Evolutionary conservation across 805 yeast genomes (phyloP).

Genomic region (Candida nanaspora): DNA sequence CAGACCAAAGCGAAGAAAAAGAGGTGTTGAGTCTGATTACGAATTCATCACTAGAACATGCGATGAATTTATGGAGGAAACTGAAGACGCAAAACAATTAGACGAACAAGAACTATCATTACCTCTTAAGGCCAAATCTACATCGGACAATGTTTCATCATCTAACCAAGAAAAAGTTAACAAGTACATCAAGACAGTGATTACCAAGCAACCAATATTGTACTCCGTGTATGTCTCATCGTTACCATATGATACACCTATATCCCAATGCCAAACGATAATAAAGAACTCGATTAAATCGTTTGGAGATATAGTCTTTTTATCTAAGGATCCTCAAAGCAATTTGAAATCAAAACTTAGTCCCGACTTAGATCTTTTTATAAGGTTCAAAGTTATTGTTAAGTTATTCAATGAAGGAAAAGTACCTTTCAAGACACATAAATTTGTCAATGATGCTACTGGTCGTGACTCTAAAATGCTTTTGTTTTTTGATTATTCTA

Average conservation of each 20-base stretch:
- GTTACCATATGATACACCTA: slow-evolving; percentile 21
- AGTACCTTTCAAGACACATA: slow-evolving; percentile 20
- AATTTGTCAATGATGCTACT: slow-evolving; percentile 21
- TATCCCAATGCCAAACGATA: slow-evolving; percentile 14
- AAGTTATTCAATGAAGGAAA: slow-evolving; percentile 18
- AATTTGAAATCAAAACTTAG: slow-evolving; percentile 9
- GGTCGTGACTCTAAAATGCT: slow-evolving; percentile 25
- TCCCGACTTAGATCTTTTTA: slow-evolving; percentile 13
- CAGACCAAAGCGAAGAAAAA: background rate
- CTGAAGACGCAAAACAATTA: background rate
- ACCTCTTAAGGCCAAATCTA: background rate
- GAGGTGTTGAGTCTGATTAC: slow-evolving; percentile 1
- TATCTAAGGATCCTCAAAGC: slow-evolving; percentile 10
- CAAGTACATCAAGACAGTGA: slow-evolving; percentile 19
- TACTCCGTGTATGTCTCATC: slow-evolving; percentile 22
- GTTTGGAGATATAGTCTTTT: slow-evolving; percentile 18
- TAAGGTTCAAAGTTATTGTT: slow-evolving; percentile 18
- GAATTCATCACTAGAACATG: slow-evolving; percentile 3
- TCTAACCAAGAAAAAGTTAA: slow-evolving; percentile 4
- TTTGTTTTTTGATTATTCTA: slow-evolving; percentile 20
- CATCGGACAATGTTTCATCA: background rate
- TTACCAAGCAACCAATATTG: slow-evolving; percentile 17
- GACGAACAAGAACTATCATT: background rate
- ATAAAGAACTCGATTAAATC: slow-evolving; percentile 18
- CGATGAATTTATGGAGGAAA: background rate